Evolutionary conservation across 208 protist genomes (phyloP).

Genomic region (Crithidia thermophila): DNA sequence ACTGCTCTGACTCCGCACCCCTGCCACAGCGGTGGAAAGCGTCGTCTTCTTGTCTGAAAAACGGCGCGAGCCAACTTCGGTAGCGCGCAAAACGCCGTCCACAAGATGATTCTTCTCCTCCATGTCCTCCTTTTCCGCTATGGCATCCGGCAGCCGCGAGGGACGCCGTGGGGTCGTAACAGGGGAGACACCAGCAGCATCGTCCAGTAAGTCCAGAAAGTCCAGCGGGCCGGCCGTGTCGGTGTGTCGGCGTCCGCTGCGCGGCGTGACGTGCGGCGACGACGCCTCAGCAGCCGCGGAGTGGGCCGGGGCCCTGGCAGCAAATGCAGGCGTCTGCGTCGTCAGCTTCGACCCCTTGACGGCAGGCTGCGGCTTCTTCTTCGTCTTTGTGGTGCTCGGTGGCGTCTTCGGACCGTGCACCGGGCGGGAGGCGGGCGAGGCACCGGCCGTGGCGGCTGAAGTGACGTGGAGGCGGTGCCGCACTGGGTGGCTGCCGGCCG

Average conservation of each 20-base stretch:
- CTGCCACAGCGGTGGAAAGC: too few species aligned
- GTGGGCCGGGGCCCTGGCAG: not conserved
- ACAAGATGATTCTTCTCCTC: too few species aligned
- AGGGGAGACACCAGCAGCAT: not conserved
- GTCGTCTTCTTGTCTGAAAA: too few species aligned
- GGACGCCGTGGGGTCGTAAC: not conserved
- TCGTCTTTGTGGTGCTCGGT: not conserved
- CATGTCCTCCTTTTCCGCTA: too few species aligned
- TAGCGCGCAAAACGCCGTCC: too few species aligned
- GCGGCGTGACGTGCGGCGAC: not conserved
- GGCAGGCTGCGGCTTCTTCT: not conserved
- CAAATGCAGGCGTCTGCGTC: not conserved
- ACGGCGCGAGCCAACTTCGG: not conserved
- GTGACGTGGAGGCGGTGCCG: constrained; percentile 4
- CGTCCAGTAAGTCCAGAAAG: not conserved
- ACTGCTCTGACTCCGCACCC: too few species aligned
- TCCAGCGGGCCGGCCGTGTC: not conserved
- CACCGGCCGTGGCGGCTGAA: not conserved
- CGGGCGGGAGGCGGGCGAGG: not conserved
- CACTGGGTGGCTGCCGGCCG: not conserved
- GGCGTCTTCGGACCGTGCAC: not conserved
- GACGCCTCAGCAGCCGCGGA: too few species aligned
- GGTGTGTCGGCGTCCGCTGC: constrained; percentile 2
- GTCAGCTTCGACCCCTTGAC: not conserved
- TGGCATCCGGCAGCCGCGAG: not conserved